Percentiles rank a stretch among this genome's conserved stretches.
phyloP scores from a whole-genome alignment of 768 basidiomycete genomes.

The Daedalea quercina region DNA sequence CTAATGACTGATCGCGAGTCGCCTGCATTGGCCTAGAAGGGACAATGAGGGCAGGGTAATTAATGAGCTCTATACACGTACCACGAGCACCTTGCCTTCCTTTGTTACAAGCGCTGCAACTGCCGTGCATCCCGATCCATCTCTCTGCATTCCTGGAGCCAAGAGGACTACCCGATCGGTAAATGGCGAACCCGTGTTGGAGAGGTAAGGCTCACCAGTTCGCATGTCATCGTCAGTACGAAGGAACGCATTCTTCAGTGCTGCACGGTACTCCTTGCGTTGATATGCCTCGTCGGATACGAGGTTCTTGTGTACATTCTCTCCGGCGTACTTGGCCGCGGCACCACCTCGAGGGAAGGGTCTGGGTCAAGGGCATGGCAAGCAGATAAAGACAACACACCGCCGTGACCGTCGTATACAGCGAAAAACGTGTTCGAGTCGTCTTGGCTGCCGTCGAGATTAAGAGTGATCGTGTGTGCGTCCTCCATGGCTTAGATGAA shows the following conservation, averaged over 20 bases:
- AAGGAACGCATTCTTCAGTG: slow-evolving; percentile 84
- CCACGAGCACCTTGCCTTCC: slow-evolving; percentile 74
- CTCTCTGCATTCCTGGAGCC: slow-evolving; percentile 85
- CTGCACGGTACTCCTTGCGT: slow-evolving; percentile 60
- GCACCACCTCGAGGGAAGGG: slow-evolving; percentile 49
- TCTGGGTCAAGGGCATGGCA: slow-evolving; percentile 1
- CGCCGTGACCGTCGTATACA: slow-evolving; percentile 98
- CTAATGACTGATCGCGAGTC: slow-evolving; percentile 91
- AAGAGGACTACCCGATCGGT: background rate
- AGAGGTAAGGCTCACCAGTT: slow-evolving; percentile 47
- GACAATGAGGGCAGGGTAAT: background rate
- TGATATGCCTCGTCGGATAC: slow-evolving; percentile 66
- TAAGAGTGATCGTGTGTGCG: slow-evolving; percentile 72
- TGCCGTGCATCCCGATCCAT: slow-evolving; percentile 96
- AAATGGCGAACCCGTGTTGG: background rate
- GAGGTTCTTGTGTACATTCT: slow-evolving; percentile 76
- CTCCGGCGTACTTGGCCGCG: slow-evolving; percentile 83
- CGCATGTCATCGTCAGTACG: slow-evolving; percentile 93
- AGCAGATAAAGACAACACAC: slow-evolving; percentile 35
- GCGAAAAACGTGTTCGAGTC: slow-evolving; percentile 80
- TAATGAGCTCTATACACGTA: slow-evolving; percentile 31
- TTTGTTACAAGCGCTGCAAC: slow-evolving; percentile 79
- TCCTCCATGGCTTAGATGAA: slow-evolving; percentile 87
- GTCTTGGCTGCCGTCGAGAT: slow-evolving; percentile 47
- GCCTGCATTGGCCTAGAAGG: slow-evolving; percentile 85